These are phyloP conservation scores for Colletotrichum acutatum DNA, from an alignment of 2,329 filamentous ascomycete genomes.

Conservation along the genomic window DNA sequence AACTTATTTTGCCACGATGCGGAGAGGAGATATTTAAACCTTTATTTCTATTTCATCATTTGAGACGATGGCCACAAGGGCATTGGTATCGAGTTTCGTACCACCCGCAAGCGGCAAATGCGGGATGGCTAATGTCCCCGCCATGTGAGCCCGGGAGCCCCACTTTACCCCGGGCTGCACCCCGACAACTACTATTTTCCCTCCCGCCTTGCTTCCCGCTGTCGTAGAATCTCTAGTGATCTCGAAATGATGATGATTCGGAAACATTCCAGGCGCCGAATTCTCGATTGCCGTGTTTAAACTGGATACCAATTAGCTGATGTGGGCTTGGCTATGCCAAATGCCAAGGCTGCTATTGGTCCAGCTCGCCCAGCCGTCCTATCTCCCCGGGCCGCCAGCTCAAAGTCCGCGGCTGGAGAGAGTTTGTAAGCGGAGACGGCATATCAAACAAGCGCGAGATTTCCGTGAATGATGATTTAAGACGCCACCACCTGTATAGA, in stretches of 20 bases:
- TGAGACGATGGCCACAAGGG: neutral
- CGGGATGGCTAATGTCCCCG: neutral
- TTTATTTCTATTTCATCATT: neutral
- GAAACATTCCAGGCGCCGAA: neutral
- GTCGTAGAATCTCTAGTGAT: no score
- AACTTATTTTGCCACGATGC: neutral
- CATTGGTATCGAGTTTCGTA: neutral
- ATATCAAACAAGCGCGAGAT: neutral
- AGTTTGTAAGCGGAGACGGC: neutral
- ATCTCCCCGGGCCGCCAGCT: neutral
- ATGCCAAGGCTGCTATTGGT: neutral
- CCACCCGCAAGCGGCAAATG: neutral
- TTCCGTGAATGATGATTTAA: neutral
- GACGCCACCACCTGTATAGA: neutral
- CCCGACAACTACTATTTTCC: no score
- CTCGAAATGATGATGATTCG: neutral
- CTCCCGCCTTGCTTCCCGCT: neutral
- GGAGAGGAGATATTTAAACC: neutral
- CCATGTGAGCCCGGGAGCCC: neutral
- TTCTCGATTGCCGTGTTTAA: neutral
- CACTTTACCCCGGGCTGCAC: neutral
- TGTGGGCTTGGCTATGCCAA: neutral
- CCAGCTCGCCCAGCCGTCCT: neutral
- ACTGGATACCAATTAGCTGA: neutral
- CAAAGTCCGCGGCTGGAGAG: neutral